Base-by-base conservation (phyloP, 768 basidiomycete species). In the Suillus weaverae region DNA sequence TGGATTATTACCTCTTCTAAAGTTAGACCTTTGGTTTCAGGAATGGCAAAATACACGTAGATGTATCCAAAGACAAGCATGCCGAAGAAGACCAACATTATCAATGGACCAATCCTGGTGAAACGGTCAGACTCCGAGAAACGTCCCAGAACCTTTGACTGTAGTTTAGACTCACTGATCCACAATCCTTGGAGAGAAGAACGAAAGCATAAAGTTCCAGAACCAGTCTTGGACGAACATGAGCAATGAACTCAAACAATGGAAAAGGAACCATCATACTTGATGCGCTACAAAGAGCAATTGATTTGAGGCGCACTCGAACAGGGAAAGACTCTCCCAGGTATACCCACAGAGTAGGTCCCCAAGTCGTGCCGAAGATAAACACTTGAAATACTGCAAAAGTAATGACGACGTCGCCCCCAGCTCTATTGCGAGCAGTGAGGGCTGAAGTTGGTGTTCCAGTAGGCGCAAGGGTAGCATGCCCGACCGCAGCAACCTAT, bases 321-420 rank as follows among this genome's bases (percentile, higher is more conserved):
- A 93, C 84, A 16, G 91, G 92, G 84, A 92, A 93, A 22, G 86
- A 88, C 79, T 92, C 90, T 60, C 89, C 89, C 38, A 91, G 83
- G 70, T 90, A 90, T 6, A 90, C 90, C 86, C 86, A 88, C 68
- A 88, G 89, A 39, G 85, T 88, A 8, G 89, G 88, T 14, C 90
- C 90, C 90, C 90, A 92, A 78, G 90, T 91, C 65, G 88, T 83
- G 2, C 85, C 85, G 74, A 84, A 92, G 11, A 84, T 83, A 68
- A 88, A 85, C 33, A 93, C 89, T 60, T 92, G 90, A 33, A 92
- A 75, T 22, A 92, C 84, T 0, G 89, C 91, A 69, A 92, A 92
- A 0, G 90, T 83, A 66, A 94, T 90, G 41, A 91, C 78, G 0
- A 83, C 81, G 63, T 89, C 84, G 51, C 90, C 89, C 57, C 87